Conservation (phyloP, 2,329 filamentous ascomycete species). For the Colletotrichum trifolii region DNA sequence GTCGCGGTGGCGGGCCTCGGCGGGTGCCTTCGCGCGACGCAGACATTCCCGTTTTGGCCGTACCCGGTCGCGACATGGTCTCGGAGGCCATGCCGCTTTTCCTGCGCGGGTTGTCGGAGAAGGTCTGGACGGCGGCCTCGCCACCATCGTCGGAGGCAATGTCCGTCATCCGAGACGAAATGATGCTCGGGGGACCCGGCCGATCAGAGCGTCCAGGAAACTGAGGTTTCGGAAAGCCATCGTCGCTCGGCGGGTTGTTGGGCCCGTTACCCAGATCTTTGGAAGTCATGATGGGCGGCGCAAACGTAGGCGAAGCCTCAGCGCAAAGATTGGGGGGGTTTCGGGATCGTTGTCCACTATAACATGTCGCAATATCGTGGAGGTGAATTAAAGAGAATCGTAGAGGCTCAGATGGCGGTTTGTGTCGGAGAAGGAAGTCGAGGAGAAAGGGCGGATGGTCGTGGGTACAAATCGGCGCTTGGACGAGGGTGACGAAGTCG, state of each 20-base stretch:
- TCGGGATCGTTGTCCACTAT: conserved; percentile 7
- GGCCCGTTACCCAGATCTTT: conserved; percentile 49
- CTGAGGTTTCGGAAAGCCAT: conserved; percentile 52
- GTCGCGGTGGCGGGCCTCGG: conserved; percentile 67
- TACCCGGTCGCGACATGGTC: conserved; percentile 62
- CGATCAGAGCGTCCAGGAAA: conserved; percentile 52
- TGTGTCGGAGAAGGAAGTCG: neutral
- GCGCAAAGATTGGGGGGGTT: conserved; percentile 12
- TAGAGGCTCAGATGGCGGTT: conserved; percentile 1
- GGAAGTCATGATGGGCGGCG: conserved; percentile 48
- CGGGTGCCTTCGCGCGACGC: conserved; percentile 33
- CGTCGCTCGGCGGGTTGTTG: conserved; percentile 51
- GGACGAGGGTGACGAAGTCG: conserved; percentile 16
- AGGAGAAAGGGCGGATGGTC: conserved; percentile 1
- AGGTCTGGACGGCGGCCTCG: conserved; percentile 50
- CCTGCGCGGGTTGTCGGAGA: conserved; percentile 38
- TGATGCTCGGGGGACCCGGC: conserved; percentile 70
- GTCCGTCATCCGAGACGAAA: conserved; percentile 79
- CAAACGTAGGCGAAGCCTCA: conserved; percentile 5
- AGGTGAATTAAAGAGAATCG: neutral
- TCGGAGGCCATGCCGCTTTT: conserved; percentile 49
- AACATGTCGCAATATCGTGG: conserved; percentile 22
- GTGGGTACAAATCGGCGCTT: conserved; percentile 23
- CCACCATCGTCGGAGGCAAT: conserved; percentile 68
- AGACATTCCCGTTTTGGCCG: conserved; percentile 60